These are phyloP conservation scores for Venturiaceae sp. DNA, from an alignment of 2,329 filamentous ascomycete genomes.

Conservation along the genomic window DNA sequence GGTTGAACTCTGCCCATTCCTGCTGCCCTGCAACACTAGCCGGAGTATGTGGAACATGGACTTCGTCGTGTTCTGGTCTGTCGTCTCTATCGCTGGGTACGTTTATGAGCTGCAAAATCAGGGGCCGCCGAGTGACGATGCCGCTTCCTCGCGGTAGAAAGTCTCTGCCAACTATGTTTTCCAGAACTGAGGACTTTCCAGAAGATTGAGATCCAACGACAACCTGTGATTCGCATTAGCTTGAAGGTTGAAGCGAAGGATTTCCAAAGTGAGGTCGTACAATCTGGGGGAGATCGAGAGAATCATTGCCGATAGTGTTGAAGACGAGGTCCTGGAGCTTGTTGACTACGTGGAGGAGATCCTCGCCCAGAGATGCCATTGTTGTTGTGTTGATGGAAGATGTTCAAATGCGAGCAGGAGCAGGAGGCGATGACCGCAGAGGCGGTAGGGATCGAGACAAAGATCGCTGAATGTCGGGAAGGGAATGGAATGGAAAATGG, in stretches of 20 bases:
- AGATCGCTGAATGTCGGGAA: no score
- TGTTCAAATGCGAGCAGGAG: no score
- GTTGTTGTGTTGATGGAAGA: conserved; percentile 7
- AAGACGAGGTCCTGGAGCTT: conserved; percentile 98
- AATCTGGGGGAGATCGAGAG: conserved; percentile 94
- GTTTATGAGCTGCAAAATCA: conserved; percentile 98
- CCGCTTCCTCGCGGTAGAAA: conserved; percentile 94
- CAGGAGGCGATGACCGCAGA: not conserved
- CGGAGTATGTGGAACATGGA: conserved; percentile 64
- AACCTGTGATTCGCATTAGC: conserved; percentile 49
- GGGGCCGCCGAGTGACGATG: conserved; percentile 86
- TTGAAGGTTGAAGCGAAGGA: not conserved
- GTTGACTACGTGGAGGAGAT: conserved; percentile 91
- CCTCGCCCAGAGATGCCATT: conserved; percentile 94
- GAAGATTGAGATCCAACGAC: conserved; percentile 98
- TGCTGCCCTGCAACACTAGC: conserved; percentile 58
- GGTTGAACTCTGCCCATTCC: conserved; percentile 93
- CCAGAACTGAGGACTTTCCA: conserved; percentile 94
- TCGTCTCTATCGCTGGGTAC: conserved; percentile 67
- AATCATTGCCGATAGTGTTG: conserved; percentile 99
- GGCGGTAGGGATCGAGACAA: not conserved
- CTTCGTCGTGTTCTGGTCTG: conserved; percentile 53
- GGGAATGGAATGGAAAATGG: not conserved
- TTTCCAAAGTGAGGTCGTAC: conserved; percentile 34
- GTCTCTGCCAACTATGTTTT: conserved; percentile 97